Evolutionary conservation across 257 asterid species (phyloP).

Genomic region (Nicotiana otophora): DNA sequence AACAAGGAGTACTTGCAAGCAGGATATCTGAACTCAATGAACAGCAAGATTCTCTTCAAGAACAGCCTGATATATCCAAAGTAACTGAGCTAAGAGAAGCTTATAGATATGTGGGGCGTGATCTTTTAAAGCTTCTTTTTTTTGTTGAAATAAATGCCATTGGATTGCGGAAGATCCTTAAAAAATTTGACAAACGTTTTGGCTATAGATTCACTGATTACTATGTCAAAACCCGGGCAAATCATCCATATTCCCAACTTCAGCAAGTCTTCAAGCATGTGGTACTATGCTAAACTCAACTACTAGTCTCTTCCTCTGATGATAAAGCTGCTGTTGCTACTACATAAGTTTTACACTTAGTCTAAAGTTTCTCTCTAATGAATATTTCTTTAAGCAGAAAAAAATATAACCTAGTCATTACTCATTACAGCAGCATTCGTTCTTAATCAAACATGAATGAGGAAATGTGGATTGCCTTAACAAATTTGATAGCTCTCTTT

Average conservation of each 20-base stretch:
- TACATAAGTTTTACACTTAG: neutral
- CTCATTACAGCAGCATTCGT: neutral
- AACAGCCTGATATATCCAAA: slow-evolving; percentile 76
- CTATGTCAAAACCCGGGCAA: slow-evolving; percentile 92
- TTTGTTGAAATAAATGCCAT: slow-evolving; percentile 88
- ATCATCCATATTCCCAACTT: slow-evolving; percentile 98
- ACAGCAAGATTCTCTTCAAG: slow-evolving; percentile 59
- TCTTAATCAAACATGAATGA: neutral
- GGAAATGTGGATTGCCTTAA: neutral
- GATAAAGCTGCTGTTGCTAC: neutral
- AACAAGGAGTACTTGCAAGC: slow-evolving; percentile 80
- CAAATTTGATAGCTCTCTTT: neutral
- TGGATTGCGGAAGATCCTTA: slow-evolving; percentile 90
- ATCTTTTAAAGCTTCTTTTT: slow-evolving; percentile 77
- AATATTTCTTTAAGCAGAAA: neutral
- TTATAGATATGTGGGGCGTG: slow-evolving; percentile 77
- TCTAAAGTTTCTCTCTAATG: neutral
- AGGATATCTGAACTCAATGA: slow-evolving; percentile 61
- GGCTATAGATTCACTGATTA: slow-evolving; percentile 87
- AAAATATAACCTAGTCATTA: neutral
- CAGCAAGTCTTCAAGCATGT: slow-evolving; percentile 98
- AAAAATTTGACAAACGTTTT: slow-evolving; percentile 90
- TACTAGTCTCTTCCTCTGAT: neutral
- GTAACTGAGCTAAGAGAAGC: slow-evolving; percentile 73
- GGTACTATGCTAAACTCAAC: slow-evolving; percentile 44